Evolutionary conservation across 2,329 filamentous ascomycete genomes (phyloP).

Genomic region (Chaetomiaceae sp.): DNA sequence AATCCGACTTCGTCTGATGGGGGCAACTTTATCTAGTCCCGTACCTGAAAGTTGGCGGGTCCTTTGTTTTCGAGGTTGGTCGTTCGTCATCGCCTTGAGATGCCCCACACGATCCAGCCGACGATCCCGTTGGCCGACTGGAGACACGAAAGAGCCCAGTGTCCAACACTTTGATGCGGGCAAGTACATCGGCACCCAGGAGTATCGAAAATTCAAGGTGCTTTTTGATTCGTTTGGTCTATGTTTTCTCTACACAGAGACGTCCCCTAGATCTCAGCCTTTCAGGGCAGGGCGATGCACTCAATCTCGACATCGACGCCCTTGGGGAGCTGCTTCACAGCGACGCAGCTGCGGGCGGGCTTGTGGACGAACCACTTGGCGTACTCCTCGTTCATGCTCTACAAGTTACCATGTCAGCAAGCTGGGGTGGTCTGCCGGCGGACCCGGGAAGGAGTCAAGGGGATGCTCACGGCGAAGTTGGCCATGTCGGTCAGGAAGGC

Average conservation of each 20-base stretch:
- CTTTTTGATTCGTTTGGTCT: not conserved
- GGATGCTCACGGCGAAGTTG: constrained; percentile 62
- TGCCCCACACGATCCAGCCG: constrained; percentile 1
- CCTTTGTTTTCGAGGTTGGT: not conserved
- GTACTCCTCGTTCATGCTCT: constrained; percentile 80
- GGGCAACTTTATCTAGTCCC: not conserved
- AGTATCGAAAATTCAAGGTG: not conserved
- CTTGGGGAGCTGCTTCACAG: constrained; percentile 83
- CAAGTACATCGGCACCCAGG: too few species aligned
- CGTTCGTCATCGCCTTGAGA: constrained; percentile 1
- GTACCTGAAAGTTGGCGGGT: not conserved
- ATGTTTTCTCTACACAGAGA: not conserved
- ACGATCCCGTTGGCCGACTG: not conserved
- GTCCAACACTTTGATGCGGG: too few species aligned
- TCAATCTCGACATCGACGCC: constrained; percentile 86
- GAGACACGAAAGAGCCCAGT: not conserved
- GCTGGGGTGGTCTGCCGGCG: not conserved
- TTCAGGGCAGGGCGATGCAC: constrained; percentile 72
- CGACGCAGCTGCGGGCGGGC: constrained; percentile 84
- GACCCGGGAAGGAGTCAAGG: not conserved
- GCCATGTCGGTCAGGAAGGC: constrained; percentile 92
- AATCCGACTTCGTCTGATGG: not conserved
- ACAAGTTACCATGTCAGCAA: constrained; percentile 8
- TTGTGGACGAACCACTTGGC: constrained; percentile 78
- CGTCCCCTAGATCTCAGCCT: constrained; percentile 20